Evolutionary conservation across 768 basidiomycete species (phyloP).

Genomic region (Atractiella rhizophila): DNA sequence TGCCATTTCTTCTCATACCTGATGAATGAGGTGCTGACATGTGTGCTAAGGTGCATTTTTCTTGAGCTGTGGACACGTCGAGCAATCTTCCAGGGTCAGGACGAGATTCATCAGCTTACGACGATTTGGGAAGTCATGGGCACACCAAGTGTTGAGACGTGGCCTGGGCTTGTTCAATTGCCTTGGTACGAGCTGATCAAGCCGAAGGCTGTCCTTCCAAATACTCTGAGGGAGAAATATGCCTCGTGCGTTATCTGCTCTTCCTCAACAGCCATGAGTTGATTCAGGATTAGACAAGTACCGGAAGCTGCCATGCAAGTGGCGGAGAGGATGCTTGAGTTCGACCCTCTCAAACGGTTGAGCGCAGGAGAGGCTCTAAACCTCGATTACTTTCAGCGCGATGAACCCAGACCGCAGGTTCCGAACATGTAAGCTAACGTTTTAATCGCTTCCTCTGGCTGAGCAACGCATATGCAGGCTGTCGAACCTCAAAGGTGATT

Average conservation of each 20-base stretch:
- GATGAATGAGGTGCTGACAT: not conserved
- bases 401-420: slow-evolving; percentile 43
- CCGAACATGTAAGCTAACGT: slow-evolving; percentile 44
- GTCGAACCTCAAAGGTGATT: slow-evolving; percentile 63
- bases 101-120: slow-evolving; percentile 91
- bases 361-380: slow-evolving; percentile 57
- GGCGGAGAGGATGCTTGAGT: slow-evolving; percentile 53
- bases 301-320: slow-evolving; percentile 44
- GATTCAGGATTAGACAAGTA: slow-evolving; percentile 2
- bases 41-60: slow-evolving; percentile 62
- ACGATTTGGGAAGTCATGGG: slow-evolving; percentile 76
- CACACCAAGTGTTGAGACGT: slow-evolving; percentile 35
- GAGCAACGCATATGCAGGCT: slow-evolving; percentile 24
- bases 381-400: slow-evolving; percentile 56
- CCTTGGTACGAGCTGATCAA: slow-evolving; percentile 99
- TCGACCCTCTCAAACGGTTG: slow-evolving; percentile 50
- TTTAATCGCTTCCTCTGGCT: not conserved
- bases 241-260: slow-evolving; percentile 35
- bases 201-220: slow-evolving; percentile 46
- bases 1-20: slow-evolving; percentile 23
- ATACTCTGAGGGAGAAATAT: slow-evolving; percentile 61
- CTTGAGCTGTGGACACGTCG: slow-evolving; percentile 86
- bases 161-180: slow-evolving; percentile 54
- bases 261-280: not conserved
- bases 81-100: slow-evolving; percentile 90